Conservation (phyloP, 108 stramenopile genomes). For the Pseudonitzschia pungens region DNA sequence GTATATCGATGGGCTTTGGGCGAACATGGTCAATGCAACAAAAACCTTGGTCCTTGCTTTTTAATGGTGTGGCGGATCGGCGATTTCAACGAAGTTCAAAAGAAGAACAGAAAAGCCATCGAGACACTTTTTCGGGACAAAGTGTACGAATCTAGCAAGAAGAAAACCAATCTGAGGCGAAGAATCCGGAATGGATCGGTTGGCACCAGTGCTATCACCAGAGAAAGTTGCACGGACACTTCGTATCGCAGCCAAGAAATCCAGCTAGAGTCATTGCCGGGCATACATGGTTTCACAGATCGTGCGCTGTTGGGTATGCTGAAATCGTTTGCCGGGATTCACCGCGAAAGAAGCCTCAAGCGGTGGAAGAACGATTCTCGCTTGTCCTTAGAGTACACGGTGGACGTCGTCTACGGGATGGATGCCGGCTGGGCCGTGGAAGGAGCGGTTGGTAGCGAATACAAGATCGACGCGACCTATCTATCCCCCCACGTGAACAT, state of each 20-base stretch:
- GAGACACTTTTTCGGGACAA: slow-evolving; percentile 68
- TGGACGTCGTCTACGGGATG: slow-evolving; percentile 89
- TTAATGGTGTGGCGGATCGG: slow-evolving; percentile 95
- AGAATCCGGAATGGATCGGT: not conserved
- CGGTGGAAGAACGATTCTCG: slow-evolving; percentile 72
- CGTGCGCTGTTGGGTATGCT: slow-evolving; percentile 83
- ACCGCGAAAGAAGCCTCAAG: slow-evolving; percentile 70
- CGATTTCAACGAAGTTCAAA: slow-evolving; percentile 59
- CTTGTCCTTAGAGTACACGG: slow-evolving; percentile 31
- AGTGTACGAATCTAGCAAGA: slow-evolving; percentile 20
- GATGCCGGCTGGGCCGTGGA: slow-evolving; percentile 97
- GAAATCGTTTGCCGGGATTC: slow-evolving; percentile 75
- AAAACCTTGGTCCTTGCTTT: slow-evolving; percentile 93
- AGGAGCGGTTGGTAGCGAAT: slow-evolving; percentile 89
- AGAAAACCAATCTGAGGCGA: slow-evolving; percentile 19
- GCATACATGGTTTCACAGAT: slow-evolving; percentile 75
- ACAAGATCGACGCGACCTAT: slow-evolving; percentile 96
- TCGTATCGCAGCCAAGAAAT: slow-evolving; percentile 5
- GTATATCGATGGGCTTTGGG: slow-evolving; percentile 84
- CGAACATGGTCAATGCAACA: slow-evolving; percentile 92
- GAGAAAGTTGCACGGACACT: not conserved
- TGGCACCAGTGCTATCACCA: not conserved
- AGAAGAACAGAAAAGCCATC: slow-evolving; percentile 62
- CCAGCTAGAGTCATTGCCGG: slow-evolving; percentile 45
- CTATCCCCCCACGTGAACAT: slow-evolving; percentile 96